Percentiles rank a stretch among this genome's conserved stretches.
Conservation (phyloP, 441 rosid genomes). For the Lepidium campestre region DNA sequence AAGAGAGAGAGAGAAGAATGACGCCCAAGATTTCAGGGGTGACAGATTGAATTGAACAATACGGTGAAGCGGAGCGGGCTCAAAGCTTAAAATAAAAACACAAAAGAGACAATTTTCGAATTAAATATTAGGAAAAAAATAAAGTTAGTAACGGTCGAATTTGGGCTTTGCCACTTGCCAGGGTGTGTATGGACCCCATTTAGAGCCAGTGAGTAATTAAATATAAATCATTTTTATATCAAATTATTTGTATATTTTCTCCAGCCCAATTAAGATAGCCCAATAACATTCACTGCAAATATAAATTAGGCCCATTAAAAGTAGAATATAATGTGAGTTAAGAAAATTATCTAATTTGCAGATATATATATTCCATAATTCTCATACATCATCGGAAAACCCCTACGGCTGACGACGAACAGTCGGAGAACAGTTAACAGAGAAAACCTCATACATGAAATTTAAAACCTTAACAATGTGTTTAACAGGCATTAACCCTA, state of each 20-base stretch:
- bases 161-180: not conserved
- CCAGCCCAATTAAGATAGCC: not conserved
- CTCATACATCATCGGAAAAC: too few species aligned
- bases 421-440: not conserved
- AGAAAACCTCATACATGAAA: not conserved
- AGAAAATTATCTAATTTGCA: too few species aligned
- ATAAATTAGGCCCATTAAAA: not conserved
- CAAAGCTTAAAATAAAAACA: not conserved
- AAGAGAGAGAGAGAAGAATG: not conserved
- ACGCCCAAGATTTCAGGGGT: not conserved
- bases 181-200: not conserved
- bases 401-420: too few species aligned
- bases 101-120: too few species aligned
- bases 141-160: constrained; percentile 29
- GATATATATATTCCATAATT: too few species aligned
- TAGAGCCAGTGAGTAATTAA: too few species aligned
- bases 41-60: not conserved
- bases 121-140: too few species aligned
- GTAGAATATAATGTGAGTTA: too few species aligned
- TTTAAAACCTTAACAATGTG: constrained; percentile 13
- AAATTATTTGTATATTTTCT: too few species aligned
- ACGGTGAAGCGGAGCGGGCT: constrained; percentile 17
- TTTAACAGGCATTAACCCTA: constrained; percentile 12
- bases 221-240: too few species aligned
- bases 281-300: not conserved